These are phyloP conservation scores for Diplodia sapinea DNA, from an alignment of 2,329 filamentous ascomycete genomes.

Conservation along the genomic window DNA sequence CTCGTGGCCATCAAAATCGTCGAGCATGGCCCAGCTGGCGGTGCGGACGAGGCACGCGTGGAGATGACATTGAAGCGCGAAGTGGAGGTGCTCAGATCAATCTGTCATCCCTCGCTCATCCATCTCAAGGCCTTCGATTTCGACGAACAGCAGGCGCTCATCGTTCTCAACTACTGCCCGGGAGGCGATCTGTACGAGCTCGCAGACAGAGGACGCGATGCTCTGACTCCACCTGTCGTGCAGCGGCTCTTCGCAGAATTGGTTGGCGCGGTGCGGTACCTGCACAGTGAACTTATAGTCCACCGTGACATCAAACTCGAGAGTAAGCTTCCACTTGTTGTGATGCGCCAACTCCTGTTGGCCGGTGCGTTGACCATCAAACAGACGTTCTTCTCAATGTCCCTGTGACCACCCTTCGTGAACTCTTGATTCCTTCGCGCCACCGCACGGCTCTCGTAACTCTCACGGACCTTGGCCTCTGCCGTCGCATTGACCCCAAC, in stretches of 20 bases:
- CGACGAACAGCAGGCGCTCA: constrained; percentile 78
- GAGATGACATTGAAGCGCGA: constrained; percentile 94
- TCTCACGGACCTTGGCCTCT: constrained; percentile 89
- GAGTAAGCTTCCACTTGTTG: constrained; percentile 65
- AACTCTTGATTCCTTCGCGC: constrained; percentile 68
- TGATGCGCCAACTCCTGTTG: constrained; percentile 35
- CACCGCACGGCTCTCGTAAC: constrained; percentile 86
- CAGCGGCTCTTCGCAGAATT: constrained; percentile 89
- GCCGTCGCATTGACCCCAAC: constrained; percentile 76
- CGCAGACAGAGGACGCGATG: constrained; percentile 72
- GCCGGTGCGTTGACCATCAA: constrained; percentile 39
- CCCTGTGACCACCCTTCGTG: constrained; percentile 69
- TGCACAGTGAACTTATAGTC: constrained; percentile 85
- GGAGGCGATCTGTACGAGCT: constrained; percentile 96
- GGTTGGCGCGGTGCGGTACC: constrained; percentile 81
- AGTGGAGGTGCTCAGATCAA: constrained; percentile 87
- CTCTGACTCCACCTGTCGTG: constrained; percentile 72
- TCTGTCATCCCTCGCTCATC: constrained; percentile 88
- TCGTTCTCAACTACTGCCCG: constrained; percentile 89
- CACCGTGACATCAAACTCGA: constrained; percentile 98
- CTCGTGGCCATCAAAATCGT: constrained; percentile 95
- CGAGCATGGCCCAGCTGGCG: constrained; percentile 90
- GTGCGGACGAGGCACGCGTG: constrained; percentile 88
- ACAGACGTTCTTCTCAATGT: constrained; percentile 91
- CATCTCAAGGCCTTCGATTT: constrained; percentile 91